Evolutionary conservation across 2,329 filamentous ascomycete species (phyloP).

Genomic region (Akanthomyces lecanii): DNA sequence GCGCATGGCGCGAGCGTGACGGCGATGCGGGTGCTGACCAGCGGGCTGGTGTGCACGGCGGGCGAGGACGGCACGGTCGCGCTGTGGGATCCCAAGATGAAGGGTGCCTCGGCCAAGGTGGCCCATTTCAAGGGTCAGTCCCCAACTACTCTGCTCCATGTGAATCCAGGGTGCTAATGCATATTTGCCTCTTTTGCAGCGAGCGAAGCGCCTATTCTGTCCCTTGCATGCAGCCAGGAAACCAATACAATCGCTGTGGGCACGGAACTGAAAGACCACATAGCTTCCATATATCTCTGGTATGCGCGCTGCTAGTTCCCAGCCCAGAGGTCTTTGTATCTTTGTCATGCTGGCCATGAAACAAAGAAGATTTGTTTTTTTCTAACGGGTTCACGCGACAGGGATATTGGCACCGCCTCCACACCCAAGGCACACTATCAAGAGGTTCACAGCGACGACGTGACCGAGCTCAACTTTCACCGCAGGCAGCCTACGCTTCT

Average conservation of each 20-base stretch:
- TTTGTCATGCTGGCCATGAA: not conserved
- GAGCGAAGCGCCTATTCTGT: conserved; percentile 52
- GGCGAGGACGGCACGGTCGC: conserved; percentile 66
- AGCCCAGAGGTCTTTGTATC: not conserved
- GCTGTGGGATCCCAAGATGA: conserved; percentile 60
- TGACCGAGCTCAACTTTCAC: conserved; percentile 58
- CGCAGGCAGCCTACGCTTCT: conserved; percentile 57
- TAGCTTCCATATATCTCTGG: conserved; percentile 60
- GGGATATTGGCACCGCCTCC: conserved; percentile 53
- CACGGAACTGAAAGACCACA: conserved; percentile 64
- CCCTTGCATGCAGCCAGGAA: conserved; percentile 56
- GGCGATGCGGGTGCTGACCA: conserved; percentile 52
- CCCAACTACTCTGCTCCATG: too few relatives aligned
- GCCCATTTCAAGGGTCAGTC: conserved; percentile 43
- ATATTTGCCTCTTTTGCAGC: conserved; percentile 27
- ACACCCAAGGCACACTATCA: conserved; percentile 51
- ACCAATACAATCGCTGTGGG: conserved; percentile 64
- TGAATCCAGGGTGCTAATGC: too few relatives aligned
- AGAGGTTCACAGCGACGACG: conserved; percentile 64
- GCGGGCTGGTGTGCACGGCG: conserved; percentile 59
- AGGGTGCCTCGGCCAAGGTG: conserved; percentile 35
- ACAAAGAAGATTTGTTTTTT: too few relatives aligned
- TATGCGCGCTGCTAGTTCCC: conserved; percentile 28
- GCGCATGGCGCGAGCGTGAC: conserved; percentile 58
- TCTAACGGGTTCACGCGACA: conserved; percentile 25